Percentiles rank a stretch among this genome's conserved stretches.
phyloP scores from a whole-genome alignment of 1,284 basidiomycete species.

The Trametes sp. region DNA sequence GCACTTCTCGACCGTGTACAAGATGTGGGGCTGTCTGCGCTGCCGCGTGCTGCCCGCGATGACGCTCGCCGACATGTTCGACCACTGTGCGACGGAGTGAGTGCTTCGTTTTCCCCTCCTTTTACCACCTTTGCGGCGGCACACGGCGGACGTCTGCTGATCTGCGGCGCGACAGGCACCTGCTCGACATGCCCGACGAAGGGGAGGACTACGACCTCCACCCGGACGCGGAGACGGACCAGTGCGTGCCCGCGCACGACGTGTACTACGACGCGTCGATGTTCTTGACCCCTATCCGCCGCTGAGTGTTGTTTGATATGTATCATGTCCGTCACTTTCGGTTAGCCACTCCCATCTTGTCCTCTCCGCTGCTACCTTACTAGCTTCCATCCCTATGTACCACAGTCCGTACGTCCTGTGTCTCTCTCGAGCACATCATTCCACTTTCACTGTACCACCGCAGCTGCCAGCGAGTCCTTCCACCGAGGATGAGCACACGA shows the following conservation, averaged over 20 bases:
- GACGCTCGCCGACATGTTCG: conserved; percentile 15
- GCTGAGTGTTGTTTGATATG: neutral
- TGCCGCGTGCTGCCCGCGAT: conserved; percentile 15
- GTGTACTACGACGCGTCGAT: conserved; percentile 8
- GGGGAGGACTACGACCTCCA: conserved; percentile 23
- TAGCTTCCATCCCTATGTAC: too few species aligned
- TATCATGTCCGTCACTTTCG: neutral
- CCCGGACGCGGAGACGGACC: conserved; percentile 20
- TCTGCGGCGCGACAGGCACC: neutral
- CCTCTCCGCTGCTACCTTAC: too few species aligned
- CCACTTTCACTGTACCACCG: too few species aligned
- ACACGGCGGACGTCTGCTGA: too few species aligned
- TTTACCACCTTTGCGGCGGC: neutral
- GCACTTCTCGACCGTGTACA: conserved; percentile 7
- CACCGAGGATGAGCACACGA: too few species aligned
- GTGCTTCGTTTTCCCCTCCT: neutral
- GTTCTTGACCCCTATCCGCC: conserved; percentile 20
- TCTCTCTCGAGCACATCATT: too few species aligned
- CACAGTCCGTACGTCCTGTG: too few species aligned
- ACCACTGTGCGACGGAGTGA: conserved; percentile 12
- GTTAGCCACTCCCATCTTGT: too few species aligned
- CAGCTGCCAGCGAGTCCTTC: too few species aligned
- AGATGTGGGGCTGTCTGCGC: conserved; percentile 24
- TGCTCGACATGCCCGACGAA: conserved; percentile 6
- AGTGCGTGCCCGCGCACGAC: conserved; percentile 14